Base-by-base conservation (phyloP, 306 rosid species). In the Luffa aegyptiaca region DNA sequence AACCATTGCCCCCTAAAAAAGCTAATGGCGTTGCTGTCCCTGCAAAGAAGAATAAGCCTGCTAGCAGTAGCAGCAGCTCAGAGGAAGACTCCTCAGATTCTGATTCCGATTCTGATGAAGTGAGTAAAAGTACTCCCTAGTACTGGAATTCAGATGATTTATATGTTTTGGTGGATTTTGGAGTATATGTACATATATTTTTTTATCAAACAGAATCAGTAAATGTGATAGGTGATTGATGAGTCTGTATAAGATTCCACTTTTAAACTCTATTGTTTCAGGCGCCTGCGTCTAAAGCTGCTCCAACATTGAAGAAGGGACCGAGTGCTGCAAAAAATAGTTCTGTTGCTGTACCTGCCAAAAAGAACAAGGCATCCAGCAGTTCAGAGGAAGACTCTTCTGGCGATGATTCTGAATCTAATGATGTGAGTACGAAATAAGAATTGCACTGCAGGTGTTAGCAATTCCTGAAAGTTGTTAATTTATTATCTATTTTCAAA, bases 331-430 rank as follows among this genome's bases (percentile, higher is more conserved):
- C 82, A 3, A 88, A 92, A 45, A 92, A 88, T 6, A 87, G 84
- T 9, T 17, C 58, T 7, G 10, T 45, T 20, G 76, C 17, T 75
- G 52, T 46, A 12, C 36, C 71, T 9, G 80, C 81, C 3, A 76
- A 84, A 79, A 90, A 85, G 69, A 76, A 45, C 39, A 82, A 73
- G 69, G 21, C 45, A 6, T 18, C 82, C 21, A 71, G 80, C 33
- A 80, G 84, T 57, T 55, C 80, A 0, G 82, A 80, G 77, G 82
- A 80, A 52, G 84, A 82, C n/a, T 63, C 82, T 16, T 86, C 89
- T 0, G 89, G 84, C 2, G 84, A 81, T 8, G 83, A 79, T 52
- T 84, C 93, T 13, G 88, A 81, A 9, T 87, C 84, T 39, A 87
- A 79, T 13, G 87, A 87, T 26, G 93, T 89, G 80, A 85, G 92